phyloP scores from a whole-genome alignment of 2,329 filamentous ascomycete species.

The Zasmidium angulare region DNA sequence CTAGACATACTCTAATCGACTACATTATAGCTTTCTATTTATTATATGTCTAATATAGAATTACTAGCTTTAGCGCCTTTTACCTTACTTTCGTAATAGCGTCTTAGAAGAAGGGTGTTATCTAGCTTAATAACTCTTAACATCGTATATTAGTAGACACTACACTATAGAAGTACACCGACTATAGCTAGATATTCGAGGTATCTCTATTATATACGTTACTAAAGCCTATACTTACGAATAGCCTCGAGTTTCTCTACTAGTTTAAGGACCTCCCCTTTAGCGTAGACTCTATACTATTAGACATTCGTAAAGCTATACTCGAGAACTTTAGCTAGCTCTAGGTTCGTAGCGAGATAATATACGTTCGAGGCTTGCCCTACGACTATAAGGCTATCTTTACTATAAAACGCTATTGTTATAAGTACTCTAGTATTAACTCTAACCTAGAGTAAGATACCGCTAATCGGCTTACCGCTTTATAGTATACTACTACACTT shows the following conservation, averaged over 20 bases:
- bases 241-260: neutral
- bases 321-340: neutral
- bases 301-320: neutral
- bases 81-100: neutral
- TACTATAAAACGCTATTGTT: neutral
- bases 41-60: neutral
- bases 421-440: neutral
- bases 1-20: neutral
- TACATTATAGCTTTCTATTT: neutral
- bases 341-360: neutral
- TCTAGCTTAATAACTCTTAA: neutral
- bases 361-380: neutral
- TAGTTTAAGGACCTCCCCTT: neutral
- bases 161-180: neutral
- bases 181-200: neutral
- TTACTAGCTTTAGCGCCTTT: neutral
- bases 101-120: neutral
- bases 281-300: neutral
- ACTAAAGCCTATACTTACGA: neutral
- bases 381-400: neutral
- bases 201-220: neutral
- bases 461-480: too few relatives aligned
- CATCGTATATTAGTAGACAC: neutral
- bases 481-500: too few relatives aligned
- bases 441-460: too few relatives aligned